Evolutionary conservation across 1,284 basidiomycete species (phyloP).

Genomic region (Marasmius oreades): DNA sequence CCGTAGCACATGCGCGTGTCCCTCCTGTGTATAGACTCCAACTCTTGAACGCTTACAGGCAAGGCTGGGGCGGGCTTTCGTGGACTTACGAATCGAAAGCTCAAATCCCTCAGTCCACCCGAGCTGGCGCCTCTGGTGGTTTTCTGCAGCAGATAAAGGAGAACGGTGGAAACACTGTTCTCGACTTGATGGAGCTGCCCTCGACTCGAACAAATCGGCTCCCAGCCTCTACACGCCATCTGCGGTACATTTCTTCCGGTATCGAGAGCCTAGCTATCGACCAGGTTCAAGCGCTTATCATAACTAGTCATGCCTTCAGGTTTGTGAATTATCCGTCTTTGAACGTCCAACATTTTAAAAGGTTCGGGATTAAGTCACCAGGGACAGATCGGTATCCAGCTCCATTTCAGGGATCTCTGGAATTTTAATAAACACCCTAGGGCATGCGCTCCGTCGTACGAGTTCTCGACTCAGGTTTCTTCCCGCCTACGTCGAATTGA

Average conservation of each 20-base stretch:
- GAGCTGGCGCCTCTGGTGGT: constrained; percentile 44
- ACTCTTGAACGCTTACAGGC: constrained; percentile 44
- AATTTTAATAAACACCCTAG: constrained; percentile 41
- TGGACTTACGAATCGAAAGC: constrained; percentile 49
- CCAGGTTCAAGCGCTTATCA: constrained; percentile 43
- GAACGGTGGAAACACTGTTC: constrained; percentile 34
- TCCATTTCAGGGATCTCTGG: constrained; percentile 44
- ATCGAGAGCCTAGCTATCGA: constrained; percentile 51
- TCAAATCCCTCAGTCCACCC: constrained; percentile 38
- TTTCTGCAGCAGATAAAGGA: constrained; percentile 50
- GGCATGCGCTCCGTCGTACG: constrained; percentile 33
- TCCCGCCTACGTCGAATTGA: constrained; percentile 31
- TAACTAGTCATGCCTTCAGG: constrained; percentile 40
- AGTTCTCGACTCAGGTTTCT: constrained; percentile 32
- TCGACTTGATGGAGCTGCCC: constrained; percentile 52
- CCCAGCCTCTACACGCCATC: constrained; percentile 42
- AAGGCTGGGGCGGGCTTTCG: constrained; percentile 48
- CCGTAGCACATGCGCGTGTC: constrained; percentile 32
- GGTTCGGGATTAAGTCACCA: constrained; percentile 24
- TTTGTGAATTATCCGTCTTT: constrained; percentile 25
- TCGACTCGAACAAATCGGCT: constrained; percentile 45
- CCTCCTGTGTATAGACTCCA: constrained; percentile 41
- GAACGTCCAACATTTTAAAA: not conserved
- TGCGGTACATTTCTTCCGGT: constrained; percentile 42
- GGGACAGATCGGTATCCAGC: constrained; percentile 35